Conservation (phyloP, 140 eudicot species). For the Oenanthe javanica region DNA sequence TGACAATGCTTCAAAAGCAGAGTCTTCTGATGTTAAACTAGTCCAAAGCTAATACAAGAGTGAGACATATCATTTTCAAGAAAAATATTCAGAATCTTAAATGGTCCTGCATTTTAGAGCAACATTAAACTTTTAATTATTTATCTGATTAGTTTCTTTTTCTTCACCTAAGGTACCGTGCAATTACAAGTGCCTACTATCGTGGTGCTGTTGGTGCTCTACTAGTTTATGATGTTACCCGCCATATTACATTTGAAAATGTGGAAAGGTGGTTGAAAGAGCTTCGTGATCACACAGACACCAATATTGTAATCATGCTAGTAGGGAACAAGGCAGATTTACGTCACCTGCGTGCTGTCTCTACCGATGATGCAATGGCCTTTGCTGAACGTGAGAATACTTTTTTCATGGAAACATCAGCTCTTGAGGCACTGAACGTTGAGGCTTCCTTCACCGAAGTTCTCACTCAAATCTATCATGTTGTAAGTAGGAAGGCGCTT, state of each 20-base stretch:
- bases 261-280: constrained; percentile 8
- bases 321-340: constrained; percentile 7
- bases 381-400: constrained; percentile 9
- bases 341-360: constrained; percentile 6
- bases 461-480: constrained; percentile 9
- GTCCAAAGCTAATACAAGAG: background rate
- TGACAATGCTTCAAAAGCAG: background rate
- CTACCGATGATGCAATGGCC: background rate
- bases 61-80: background rate
- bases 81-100: background rate
- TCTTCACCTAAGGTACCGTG: background rate
- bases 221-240: constrained; percentile 9
- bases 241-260: constrained; percentile 3
- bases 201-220: constrained; percentile 10
- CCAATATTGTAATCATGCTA: constrained; percentile 9
- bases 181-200: constrained; percentile 8
- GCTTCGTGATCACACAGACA: constrained; percentile 7
- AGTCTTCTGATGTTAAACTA: background rate
- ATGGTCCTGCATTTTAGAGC: background rate
- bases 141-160: background rate
- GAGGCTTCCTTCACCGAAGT: constrained; percentile 5
- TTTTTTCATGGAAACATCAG: constrained; percentile 10
- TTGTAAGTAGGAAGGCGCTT: constrained; percentile 6
- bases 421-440: constrained; percentile 5
- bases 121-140: background rate